These are phyloP conservation scores for Herpotrichia juniperi DNA, from an alignment of 2,329 filamentous ascomycete genomes.

Conservation along the genomic window DNA sequence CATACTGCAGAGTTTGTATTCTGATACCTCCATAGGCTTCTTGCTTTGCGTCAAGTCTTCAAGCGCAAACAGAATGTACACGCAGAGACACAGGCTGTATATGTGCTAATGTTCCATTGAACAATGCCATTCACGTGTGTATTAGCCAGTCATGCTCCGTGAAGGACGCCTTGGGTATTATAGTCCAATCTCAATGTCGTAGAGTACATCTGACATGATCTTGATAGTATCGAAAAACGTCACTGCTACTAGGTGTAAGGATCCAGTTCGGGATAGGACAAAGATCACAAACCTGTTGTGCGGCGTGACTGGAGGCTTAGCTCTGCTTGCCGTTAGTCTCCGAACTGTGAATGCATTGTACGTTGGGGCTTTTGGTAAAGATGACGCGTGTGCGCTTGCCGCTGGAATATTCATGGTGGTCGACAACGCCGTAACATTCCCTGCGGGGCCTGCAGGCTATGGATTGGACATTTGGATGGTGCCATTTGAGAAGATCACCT, in stretches of 20 bases:
- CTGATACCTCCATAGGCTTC: not conserved
- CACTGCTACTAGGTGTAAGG: conserved; percentile 40
- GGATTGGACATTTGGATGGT: not conserved
- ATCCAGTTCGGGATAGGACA: conserved; percentile 40
- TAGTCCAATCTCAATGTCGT: not conserved
- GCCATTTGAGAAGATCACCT: not conserved
- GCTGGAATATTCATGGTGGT: conserved; percentile 13
- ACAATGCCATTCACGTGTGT: conserved; percentile 10
- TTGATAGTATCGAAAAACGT: conserved; percentile 43
- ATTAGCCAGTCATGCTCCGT: conserved; percentile 12
- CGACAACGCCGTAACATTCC: conserved; percentile 9
- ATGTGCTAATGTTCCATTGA: conserved; percentile 7
- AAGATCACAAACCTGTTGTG: conserved; percentile 33
- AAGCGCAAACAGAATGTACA: conserved; percentile 4
- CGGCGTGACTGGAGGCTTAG: conserved; percentile 33
- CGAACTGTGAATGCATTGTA: conserved; percentile 22
- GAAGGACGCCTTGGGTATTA: conserved; percentile 15
- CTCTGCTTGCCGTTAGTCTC: conserved; percentile 36
- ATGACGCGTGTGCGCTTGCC: conserved; percentile 9
- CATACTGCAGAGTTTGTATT: not conserved
- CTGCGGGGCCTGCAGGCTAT: not conserved
- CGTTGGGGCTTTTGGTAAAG: conserved; percentile 13
- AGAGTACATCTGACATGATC: not conserved
- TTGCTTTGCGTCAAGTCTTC: conserved; percentile 1
- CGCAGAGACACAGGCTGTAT: conserved; percentile 14